Percentiles rank a stretch among this genome's conserved stretches.
These are phyloP conservation scores for Kodamaea sagamina DNA, from an alignment of 805 yeast genomes.

Conservation along the genomic window DNA sequence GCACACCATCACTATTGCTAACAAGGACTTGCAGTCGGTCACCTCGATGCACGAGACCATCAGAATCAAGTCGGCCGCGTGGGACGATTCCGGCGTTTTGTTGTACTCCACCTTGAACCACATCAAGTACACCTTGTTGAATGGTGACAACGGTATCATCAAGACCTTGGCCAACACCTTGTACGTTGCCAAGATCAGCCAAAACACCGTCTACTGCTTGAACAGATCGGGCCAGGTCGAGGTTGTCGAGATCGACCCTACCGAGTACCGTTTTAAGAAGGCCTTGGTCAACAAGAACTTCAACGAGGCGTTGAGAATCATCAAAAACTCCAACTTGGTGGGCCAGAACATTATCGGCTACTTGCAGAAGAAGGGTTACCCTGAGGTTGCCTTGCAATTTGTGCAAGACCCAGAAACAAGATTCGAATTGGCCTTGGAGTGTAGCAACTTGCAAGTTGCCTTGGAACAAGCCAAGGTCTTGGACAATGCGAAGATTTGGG, in stretches of 20 bases:
- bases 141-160: slow-evolving; percentile 94
- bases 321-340: slow-evolving; percentile 84
- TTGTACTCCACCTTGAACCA: slow-evolving; percentile 94
- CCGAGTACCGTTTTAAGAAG: slow-evolving; percentile 94
- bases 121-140: slow-evolving; percentile 86
- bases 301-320: slow-evolving; percentile 86
- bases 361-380: slow-evolving; percentile 91
- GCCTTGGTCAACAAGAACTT: slow-evolving; percentile 89
- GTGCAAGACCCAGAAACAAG: slow-evolving; percentile 96
- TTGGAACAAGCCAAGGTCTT: slow-evolving; percentile 80
- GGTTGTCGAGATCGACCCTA: slow-evolving; percentile 80
- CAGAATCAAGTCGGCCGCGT: slow-evolving; percentile 92
- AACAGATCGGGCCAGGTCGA: slow-evolving; percentile 86
- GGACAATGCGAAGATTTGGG: slow-evolving; percentile 73
- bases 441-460: slow-evolving; percentile 88
- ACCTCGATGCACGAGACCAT: slow-evolving; percentile 94
- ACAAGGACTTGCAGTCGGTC: slow-evolving; percentile 71
- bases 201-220: slow-evolving; percentile 74
- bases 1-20: slow-evolving; percentile 89
- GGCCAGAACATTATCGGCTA: slow-evolving; percentile 97
- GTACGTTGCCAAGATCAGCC: slow-evolving; percentile 73
- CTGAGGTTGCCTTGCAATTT: slow-evolving; percentile 95
- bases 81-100: slow-evolving; percentile 93
- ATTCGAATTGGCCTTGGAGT: slow-evolving; percentile 92
- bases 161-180: slow-evolving; percentile 88